Base-by-base conservation (phyloP, 768 basidiomycete genomes). In the Boletus pseudopeckii region DNA sequence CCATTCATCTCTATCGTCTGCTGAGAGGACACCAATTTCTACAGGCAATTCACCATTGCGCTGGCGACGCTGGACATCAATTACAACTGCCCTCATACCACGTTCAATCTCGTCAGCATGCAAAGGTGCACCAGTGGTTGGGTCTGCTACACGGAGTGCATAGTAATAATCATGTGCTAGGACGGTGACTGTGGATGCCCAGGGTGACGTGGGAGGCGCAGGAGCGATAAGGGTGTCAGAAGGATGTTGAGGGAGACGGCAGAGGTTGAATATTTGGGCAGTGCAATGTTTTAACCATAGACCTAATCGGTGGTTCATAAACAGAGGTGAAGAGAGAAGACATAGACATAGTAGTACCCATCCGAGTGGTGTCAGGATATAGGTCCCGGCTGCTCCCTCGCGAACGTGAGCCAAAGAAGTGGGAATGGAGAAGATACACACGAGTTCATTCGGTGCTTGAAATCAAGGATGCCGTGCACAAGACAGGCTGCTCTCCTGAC, bases 1-100 rank as follows among this genome's bases (percentile, higher is more conserved):
- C 95, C 95, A 97, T 11, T 67, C 73, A 68, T 96, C 90, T 56
- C 95, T 77, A 24, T 86, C 78, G 64, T 95, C 92, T 4, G 88
- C 84, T 22, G 84, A 90, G 42, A 97, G 74, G 0, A 85, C 76
- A 8, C 90, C 86, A 5, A 97, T 75, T 26, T 80, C 77, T 4
- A 82, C 68, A 0, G 88, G 77, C 13, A 60, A 68, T 54, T 91
- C 86, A 3, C 85, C 85, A 0, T 61, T 68, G 4, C 71, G 68
- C 7, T 76, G 69, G 34, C 85, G 77, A 24, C 57, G 56, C 22
- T 77, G 71, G 0, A 83, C 92, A 64, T 97, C 93, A 2, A 62
- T 51, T 1, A 80, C 79, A 3, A 80, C 72, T 1, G 67, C 69
- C 63, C 70, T 69, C 28, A 88, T 60, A 8, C 74, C 66, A 15